Evolutionary conservation across 169 alveolate genomes (phyloP), one percentile per base, ranked within the genome.

Genomic region (Plasmodium coatneyi): DNA sequence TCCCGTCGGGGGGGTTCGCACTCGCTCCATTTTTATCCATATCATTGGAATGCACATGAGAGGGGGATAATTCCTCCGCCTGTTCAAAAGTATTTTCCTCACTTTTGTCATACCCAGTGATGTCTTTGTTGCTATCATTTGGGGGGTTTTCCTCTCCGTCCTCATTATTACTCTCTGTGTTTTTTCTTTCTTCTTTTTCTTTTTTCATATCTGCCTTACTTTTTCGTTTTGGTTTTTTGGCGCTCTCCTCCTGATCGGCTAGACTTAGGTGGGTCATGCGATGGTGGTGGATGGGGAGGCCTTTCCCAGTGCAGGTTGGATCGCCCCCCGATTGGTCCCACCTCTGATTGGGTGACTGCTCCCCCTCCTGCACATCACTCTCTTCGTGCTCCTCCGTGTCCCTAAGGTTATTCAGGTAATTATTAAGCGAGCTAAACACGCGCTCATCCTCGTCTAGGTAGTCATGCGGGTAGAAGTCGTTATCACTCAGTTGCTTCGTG

Each of bases 381-480:
- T 83, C 84, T 32, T 41, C 80, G 28, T 49, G 22, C 28, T 32
- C 43, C 5, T 32, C 87, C 16, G 12, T 10, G 12, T 46, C 78
- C 12, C 43, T 66, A 28, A 89, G 79, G 28, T 71, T 79, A n/a
- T 79, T 66, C 30, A 66, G 30, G 52, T 66, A 79, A 89, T 89
- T 79, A 39, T 34, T 86, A 19, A 86, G 30, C 7, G 93, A 34
- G 9, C 10, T 76, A 28, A 86, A 74, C n/a, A 76, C 32, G 1
- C 80, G 93, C 22, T 86, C 92, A 46, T 83, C 93, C 32, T 86
- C 87, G 14, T 74, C 93, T 16, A 41, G 54, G 43, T 41, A 74
- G 25, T 86, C 81, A 32, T 74, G 6, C 6, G 41, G 32, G 54
- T 36, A 25, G 22, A 16, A 14, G 2, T 36, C 54, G 5, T 41